Base-by-base conservation (phyloP, 2,329 filamentous ascomycete genomes). In the Colletotrichum ledebouriae region DNA sequence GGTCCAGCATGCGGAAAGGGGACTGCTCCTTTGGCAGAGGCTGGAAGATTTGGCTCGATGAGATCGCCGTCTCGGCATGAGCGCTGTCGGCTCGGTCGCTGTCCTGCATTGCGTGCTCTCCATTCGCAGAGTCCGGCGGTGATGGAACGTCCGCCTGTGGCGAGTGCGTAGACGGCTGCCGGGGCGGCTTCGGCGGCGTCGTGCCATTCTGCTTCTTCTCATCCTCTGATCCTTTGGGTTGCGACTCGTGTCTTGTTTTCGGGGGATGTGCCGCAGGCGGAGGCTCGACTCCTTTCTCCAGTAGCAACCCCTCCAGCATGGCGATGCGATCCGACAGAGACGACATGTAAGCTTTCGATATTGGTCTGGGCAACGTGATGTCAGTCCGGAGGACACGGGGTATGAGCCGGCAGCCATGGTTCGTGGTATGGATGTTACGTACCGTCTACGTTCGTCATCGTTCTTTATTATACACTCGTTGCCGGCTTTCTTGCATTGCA, bases 301-400 rank as follows among this genome's bases (percentile, higher is more conserved):
- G 73, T 4, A 88, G 79, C 81, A 87, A 80, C 15, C 76, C 76
- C 75, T 88, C 86, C 0, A 88, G 78, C 68, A 87, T 71, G 7
- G 80, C 77, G 49, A 87, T 85, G 4, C 86, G 81, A 25, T 85
- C 84, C n/a, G 85, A 85, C 11, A 88, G 77, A 1, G 85, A 87
- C 46, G 83, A 84, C 81, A 87, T 86, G 75, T 87, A 88, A 60
- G 86, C 86, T 73, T 86, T 84, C 20, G 85, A 87, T 39, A 87
- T 86, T 7, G 86, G 86, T 42, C 85, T 87, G 44, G 4, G 7
- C 4, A 13, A 15, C 12, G 6, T 9, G 7, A 11, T 12, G 37
- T 61, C 25, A 61, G 59, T 10, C 25, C 17, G 46, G 39, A 25
- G 17, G 20, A 41, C 37, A 55, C 20, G 17, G 3, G 3, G 42